Evolutionary conservation across 2,329 filamentous ascomycete species (phyloP).

Genomic region (Amesomyces nigricolor): DNA sequence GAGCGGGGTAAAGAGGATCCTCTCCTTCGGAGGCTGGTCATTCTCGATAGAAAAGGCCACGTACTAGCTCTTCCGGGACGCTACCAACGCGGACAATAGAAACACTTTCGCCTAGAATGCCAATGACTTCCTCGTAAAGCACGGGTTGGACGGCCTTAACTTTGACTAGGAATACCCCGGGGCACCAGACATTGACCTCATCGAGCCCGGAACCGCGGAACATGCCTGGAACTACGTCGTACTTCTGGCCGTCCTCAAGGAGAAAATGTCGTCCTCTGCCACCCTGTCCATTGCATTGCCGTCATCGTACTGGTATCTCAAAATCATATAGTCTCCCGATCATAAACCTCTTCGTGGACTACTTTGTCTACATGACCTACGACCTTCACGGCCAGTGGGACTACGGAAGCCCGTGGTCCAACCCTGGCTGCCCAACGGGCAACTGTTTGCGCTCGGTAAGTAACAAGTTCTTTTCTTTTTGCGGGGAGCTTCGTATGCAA

Average conservation of each 20-base stretch:
- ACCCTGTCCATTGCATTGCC: not conserved
- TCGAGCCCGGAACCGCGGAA: slow-evolving; percentile 30
- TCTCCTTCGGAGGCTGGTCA: slow-evolving; percentile 42
- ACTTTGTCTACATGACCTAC: slow-evolving; percentile 33
- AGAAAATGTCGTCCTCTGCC: no score
- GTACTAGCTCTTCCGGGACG: no score
- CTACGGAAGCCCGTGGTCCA: slow-evolving; percentile 20
- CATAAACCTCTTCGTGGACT: slow-evolving; percentile 24
- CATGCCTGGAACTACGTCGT: slow-evolving; percentile 12
- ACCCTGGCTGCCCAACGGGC: slow-evolving; percentile 24
- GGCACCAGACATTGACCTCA: slow-evolving; percentile 26
- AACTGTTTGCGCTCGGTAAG: slow-evolving; percentile 8
- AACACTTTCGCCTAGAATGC: no score
- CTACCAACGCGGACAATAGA: no score
- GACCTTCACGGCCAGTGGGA: slow-evolving; percentile 30
- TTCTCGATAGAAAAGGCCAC: slow-evolving; percentile 24
- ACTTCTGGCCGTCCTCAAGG: not conserved
- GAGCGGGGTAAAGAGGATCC: slow-evolving; percentile 33
- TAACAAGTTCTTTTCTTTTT: no score
- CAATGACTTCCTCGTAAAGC: no score
- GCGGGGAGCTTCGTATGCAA: no score
- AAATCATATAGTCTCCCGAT: slow-evolving; percentile 22
- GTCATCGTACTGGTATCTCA: slow-evolving; percentile 27
- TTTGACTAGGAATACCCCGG: slow-evolving; percentile 37
- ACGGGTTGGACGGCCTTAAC: slow-evolving; percentile 34